These are phyloP conservation scores for Chaetomium olivaceum DNA, from an alignment of 2,329 filamentous ascomycete genomes.

Conservation along the genomic window DNA sequence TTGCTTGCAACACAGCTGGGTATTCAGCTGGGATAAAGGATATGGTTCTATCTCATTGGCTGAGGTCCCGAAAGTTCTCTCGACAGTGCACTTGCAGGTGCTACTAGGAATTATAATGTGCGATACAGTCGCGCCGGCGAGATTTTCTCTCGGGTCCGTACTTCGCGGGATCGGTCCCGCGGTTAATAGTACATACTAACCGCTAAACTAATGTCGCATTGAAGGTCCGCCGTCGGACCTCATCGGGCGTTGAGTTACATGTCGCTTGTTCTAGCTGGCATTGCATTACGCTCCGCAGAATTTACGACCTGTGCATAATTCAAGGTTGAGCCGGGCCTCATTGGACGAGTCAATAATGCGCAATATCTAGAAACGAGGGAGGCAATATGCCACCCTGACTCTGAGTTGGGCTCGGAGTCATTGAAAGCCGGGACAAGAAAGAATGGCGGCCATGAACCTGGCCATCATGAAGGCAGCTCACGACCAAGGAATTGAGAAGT, in stretches of 20 bases:
- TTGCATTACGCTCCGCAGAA: not conserved
- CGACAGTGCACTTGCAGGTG: not conserved
- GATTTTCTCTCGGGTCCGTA: not conserved
- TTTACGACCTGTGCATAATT: not conserved
- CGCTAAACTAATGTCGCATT: not conserved
- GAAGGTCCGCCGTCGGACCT: not conserved
- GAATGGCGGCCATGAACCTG: too few relatives aligned
- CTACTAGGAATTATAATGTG: not conserved
- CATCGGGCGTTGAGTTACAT: not conserved
- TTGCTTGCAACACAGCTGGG: too few relatives aligned
- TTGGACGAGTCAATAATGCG: not conserved
- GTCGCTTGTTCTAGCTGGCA: not conserved
- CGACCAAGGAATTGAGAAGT: too few relatives aligned
- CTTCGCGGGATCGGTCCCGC: not conserved
- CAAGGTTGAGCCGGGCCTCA: not conserved
- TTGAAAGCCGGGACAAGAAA: too few relatives aligned
- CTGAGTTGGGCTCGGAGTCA: too few relatives aligned
- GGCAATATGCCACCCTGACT: too few relatives aligned
- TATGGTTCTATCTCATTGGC: not conserved
- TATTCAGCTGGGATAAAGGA: not conserved
- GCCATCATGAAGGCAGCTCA: too few relatives aligned
- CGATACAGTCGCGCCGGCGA: not conserved
- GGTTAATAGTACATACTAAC: not conserved
- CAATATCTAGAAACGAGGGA: not conserved
- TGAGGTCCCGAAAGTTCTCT: not conserved